These are phyloP conservation scores for Backusella tarrabulga DNA, from an alignment of 192 early-diverging fungal species.

Conservation along the genomic window DNA sequence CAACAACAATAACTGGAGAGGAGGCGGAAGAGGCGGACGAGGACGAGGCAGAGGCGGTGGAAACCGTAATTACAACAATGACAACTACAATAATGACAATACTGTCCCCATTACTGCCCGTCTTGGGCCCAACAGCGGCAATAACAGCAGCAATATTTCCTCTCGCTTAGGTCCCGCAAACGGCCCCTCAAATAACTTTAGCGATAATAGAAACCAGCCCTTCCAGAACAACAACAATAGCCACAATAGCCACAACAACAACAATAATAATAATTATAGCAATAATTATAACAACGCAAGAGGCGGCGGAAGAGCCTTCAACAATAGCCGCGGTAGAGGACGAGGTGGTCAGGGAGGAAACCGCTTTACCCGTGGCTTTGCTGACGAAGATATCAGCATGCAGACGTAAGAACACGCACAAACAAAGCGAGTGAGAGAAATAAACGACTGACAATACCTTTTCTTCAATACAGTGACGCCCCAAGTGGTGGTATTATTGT, in stretches of 20 bases:
- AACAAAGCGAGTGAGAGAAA: not conserved
- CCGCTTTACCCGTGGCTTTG: conserved; percentile 11
- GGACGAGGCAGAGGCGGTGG: conserved; percentile 8
- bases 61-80: not conserved
- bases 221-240: not conserved
- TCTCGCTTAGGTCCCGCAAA: not conserved
- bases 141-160: not conserved
- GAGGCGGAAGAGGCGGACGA: conserved; percentile 18
- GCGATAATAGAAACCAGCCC: not conserved
- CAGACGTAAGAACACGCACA: not conserved
- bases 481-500: conserved; percentile 10
- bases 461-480: not conserved
- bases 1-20: conserved; percentile 16
- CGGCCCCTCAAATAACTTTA: not conserved
- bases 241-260: not conserved
- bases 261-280: not conserved
- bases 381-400: conserved; percentile 27
- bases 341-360: not conserved
- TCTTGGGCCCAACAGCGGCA: conserved; percentile 9
- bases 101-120: conserved; percentile 13
- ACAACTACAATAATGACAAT: not conserved
- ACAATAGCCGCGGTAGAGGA: conserved; percentile 20
- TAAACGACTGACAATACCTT: not conserved
- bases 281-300: not conserved
- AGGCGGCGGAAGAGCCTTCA: not conserved